Evolutionary conservation across 2,329 filamentous ascomycete genomes (phyloP).

Genomic region (Phaeosphaeria sp.): DNA sequence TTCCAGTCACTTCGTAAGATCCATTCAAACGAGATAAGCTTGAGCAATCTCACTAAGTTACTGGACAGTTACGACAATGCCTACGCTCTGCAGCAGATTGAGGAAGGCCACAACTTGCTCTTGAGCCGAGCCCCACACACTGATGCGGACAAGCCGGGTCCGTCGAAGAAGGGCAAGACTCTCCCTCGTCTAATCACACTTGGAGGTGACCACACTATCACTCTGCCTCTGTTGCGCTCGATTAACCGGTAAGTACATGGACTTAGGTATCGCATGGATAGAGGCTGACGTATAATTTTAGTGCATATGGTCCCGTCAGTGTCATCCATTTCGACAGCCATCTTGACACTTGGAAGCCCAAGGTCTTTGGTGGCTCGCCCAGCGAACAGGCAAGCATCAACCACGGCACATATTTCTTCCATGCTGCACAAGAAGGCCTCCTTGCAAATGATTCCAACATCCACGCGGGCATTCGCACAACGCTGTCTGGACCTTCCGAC

Average conservation of each 20-base stretch:
- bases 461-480: conserved; percentile 86
- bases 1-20: conserved; percentile 81
- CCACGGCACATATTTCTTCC: conserved; percentile 89
- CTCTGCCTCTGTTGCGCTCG: conserved; percentile 60
- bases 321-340: conserved; percentile 70
- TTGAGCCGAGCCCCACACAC: conserved; percentile 74
- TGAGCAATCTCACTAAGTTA: background rate
- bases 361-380: conserved; percentile 84
- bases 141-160: conserved; percentile 69
- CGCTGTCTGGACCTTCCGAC: conserved; percentile 76
- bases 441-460: conserved; percentile 84
- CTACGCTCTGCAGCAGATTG: conserved; percentile 82
- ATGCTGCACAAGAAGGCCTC: conserved; percentile 78
- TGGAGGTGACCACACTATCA: conserved; percentile 68
- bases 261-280: background rate
- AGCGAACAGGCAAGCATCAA: conserved; percentile 79
- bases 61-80: conserved; percentile 75
- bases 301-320: conserved; percentile 70
- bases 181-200: conserved; percentile 82
- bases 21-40: background rate
- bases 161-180: conserved; percentile 75
- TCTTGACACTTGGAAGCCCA: conserved; percentile 74
- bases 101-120: conserved; percentile 80
- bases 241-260: conserved; percentile 55
- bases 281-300: conserved; percentile 7